Evolutionary conservation across 768 basidiomycete genomes (phyloP).

Genomic region (Trametes coccinea): DNA sequence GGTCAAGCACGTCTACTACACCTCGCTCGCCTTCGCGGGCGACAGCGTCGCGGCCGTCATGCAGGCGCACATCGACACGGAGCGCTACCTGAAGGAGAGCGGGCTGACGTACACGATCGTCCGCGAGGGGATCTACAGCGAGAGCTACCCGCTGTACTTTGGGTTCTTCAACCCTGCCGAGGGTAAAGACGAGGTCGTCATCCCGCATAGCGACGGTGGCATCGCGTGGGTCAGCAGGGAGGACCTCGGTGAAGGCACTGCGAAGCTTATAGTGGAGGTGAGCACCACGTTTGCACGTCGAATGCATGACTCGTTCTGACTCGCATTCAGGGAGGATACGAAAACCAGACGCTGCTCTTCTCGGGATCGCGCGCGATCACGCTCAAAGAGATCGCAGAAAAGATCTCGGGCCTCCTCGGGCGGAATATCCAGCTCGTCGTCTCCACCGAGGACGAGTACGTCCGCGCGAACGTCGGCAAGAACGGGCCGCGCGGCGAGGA

Average conservation of each 20-base stretch:
- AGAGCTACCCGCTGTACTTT: constrained; percentile 35
- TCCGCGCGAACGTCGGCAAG: constrained; percentile 21
- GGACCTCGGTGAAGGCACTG: constrained; percentile 39
- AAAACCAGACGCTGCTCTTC: constrained; percentile 33
- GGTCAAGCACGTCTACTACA: constrained; percentile 38
- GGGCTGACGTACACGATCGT: constrained; percentile 38
- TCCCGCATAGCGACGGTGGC: constrained; percentile 37
- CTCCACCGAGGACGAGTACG: constrained; percentile 32
- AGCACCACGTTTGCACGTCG: not conserved
- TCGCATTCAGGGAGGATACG: constrained; percentile 22
- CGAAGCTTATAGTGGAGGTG: constrained; percentile 34
- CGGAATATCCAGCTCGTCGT: constrained; percentile 25
- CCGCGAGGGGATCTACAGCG: constrained; percentile 39
- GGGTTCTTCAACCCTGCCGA: constrained; percentile 29
- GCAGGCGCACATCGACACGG: constrained; percentile 37
- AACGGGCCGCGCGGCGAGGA: constrained; percentile 25
- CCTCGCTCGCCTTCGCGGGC: constrained; percentile 35
- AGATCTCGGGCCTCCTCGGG: constrained; percentile 24
- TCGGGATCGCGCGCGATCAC: constrained; percentile 29
- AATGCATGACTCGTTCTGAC: not conserved
- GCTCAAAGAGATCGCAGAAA: constrained; percentile 30
- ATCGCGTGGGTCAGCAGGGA: constrained; percentile 38
- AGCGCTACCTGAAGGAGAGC: constrained; percentile 33
- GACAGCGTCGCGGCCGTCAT: constrained; percentile 34
- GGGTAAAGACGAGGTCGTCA: constrained; percentile 28